Percentiles rank a stretch among this genome's conserved stretches.
phyloP scores from a whole-genome alignment of 495 filamentous ascomycete genomes.

The Talaromyces adpressus region DNA sequence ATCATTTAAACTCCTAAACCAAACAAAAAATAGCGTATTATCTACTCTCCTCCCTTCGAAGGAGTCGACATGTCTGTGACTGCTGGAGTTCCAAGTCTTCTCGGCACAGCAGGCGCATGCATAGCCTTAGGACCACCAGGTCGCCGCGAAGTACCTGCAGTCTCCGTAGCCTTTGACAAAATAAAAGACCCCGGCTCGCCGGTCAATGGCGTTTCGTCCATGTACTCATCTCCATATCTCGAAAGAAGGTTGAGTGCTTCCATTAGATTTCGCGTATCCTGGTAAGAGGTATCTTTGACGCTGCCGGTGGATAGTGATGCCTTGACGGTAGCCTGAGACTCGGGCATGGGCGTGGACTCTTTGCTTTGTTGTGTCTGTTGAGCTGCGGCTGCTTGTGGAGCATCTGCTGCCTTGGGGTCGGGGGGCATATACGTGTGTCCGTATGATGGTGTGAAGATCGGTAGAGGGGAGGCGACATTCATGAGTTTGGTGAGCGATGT shows the following conservation, averaged over 20 bases:
- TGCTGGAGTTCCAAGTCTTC: conserved; percentile 7
- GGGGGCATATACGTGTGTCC: conserved; percentile 69
- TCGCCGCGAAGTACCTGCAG: conserved; percentile 3
- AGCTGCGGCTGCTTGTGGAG: conserved; percentile 18
- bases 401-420: conserved; percentile 29
- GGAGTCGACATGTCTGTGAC: conserved; percentile 3
- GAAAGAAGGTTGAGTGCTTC: conserved; percentile 61
- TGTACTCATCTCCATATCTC: conserved; percentile 67
- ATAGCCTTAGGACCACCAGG: conserved; percentile 11
- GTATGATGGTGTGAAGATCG: conserved; percentile 63
- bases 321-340: conserved; percentile 32
- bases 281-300: conserved; percentile 21
- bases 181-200: conserved; percentile 85
- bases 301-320: conserved; percentile 23
- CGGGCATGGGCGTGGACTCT: conserved; percentile 56
- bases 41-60: background rate
- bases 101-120: conserved; percentile 8
- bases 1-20: conserved; percentile 2
- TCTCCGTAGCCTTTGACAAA: conserved; percentile 44
- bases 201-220: conserved; percentile 84
- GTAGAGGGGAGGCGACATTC: conserved; percentile 51
- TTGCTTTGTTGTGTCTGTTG: conserved; percentile 40
- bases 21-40: background rate
- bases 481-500: conserved; percentile 64
- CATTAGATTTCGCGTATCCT: conserved; percentile 51